Evolutionary conservation across 2,329 filamentous ascomycete species (phyloP), one percentile per base, ranked within the genome.

Genomic region (Paraphoma sp.): DNA sequence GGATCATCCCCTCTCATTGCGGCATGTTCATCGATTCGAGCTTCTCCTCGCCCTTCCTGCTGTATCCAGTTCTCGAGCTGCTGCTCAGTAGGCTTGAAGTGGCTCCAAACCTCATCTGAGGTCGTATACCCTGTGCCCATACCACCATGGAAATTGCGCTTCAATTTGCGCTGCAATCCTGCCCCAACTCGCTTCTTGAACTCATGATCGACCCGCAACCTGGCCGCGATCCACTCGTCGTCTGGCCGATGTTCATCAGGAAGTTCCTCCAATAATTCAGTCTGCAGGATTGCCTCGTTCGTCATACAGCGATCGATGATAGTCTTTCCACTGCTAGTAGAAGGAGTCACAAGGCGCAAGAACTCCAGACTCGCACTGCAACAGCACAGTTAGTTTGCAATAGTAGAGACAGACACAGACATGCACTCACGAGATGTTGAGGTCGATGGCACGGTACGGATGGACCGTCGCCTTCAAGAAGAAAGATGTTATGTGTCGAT

Each of bases 391-490:
- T n/a, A 16, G 11, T 4, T 14, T 14, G 16, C 3, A 8, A 7
- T 3, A 17, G 3, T 42, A 16, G 16, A 42, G n/a, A 17, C 16
- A 42, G 11, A 38, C 11, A 23, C 23, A 23, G 4, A 44, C 10
- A 41, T 16, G n/a, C 12, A 49, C 58, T 14, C 54, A 69, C 60
- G 68, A 85, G 61, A 88, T 80, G 44, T 88, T 89, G 38, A 90
- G 77, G 67, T 87, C 84, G 28, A 89, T 81, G 2, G 87, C 87
- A 52, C 87, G 80, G 46, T 82, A 76, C 0, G 87, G 86, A 63
- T 89, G 82, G n/a, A 87, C 83, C 12, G 87, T 84, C 48, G 84
- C 84, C 70, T 90, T 90, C 59, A 87, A 78, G 12, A 89, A 74
- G 8, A 86, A 69, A 1, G 84, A 83, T 69, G 84, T 84, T 62